Evolutionary conservation across 441 rosid species (phyloP).

Genomic region (Jatropha podagrica): DNA sequence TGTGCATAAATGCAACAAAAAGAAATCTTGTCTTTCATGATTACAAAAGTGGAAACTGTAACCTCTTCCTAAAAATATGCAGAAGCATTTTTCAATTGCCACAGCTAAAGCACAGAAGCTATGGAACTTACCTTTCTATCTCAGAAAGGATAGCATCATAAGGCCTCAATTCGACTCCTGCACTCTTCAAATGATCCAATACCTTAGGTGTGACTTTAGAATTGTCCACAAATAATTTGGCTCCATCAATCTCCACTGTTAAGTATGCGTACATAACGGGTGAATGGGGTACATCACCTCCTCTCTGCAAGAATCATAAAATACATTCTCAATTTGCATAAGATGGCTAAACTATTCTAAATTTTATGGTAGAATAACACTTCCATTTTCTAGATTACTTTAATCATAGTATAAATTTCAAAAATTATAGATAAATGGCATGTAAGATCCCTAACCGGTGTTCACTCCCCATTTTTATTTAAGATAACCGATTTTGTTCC

Average conservation of each 20-base stretch:
- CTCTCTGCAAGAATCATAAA: constrained; percentile 64
- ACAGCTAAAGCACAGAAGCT: constrained; percentile 8
- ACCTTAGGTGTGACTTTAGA: constrained; percentile 78
- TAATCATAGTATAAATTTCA: not conserved
- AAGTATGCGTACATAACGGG: constrained; percentile 94
- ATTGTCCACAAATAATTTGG: constrained; percentile 66
- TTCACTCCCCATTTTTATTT: not conserved
- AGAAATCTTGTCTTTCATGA: not conserved
- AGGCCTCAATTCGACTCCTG: constrained; percentile 71
- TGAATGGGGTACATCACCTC: constrained; percentile 92
- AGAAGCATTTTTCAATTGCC: constrained; percentile 5
- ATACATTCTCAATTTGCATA: not conserved
- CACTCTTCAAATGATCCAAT: constrained; percentile 66
- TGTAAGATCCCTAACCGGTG: not conserved
- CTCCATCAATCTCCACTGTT: constrained; percentile 65
- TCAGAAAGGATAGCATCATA: constrained; percentile 75
- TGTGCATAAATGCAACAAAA: not conserved
- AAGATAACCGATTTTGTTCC: not conserved
- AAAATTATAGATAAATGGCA: not conserved
- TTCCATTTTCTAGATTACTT: not conserved
- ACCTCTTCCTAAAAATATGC: constrained; percentile 6
- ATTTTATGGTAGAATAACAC: not conserved
- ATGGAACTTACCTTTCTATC: constrained; percentile 58
- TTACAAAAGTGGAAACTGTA: constrained; percentile 1
- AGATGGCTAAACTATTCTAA: not conserved